phyloP scores from a whole-genome alignment of 495 filamentous ascomycete species.

The Bacidia rubella region DNA sequence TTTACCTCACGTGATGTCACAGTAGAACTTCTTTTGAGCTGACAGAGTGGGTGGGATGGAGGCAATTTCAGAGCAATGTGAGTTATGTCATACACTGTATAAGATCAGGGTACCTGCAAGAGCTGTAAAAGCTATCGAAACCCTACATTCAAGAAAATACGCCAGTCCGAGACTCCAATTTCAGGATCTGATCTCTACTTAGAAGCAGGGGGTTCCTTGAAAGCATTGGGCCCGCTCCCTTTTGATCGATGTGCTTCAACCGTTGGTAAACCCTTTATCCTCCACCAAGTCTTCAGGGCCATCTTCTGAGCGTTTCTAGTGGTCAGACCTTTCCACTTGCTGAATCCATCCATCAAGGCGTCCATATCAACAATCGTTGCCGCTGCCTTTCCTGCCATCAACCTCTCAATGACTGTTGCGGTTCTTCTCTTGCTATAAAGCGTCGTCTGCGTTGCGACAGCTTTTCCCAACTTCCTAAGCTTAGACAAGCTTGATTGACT shows the following conservation, averaged over 20 bases:
- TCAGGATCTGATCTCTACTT: neutral
- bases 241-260: neutral
- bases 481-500: neutral
- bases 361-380: neutral
- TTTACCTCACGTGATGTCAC: too few relatives aligned
- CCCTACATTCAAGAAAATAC: neutral
- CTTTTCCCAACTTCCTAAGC: neutral
- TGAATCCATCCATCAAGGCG: neutral
- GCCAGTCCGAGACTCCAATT: neutral
- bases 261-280: slow-evolving; percentile 13
- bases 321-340: neutral
- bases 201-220: neutral
- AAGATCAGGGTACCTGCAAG: neutral
- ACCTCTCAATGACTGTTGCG: slow-evolving; percentile 3
- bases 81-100: neutral
- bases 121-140: neutral
- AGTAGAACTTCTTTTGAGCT: too few relatives aligned
- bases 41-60: too few relatives aligned
- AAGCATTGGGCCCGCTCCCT: neutral
- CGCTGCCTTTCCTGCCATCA: neutral
- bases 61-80: neutral
- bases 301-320: slow-evolving; percentile 15
- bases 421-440: slow-evolving; percentile 2
- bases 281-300: slow-evolving; percentile 16
- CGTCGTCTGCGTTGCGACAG: slow-evolving; percentile 2